Evolutionary conservation across 495 filamentous ascomycete genomes (phyloP), one percentile per base, ranked within the genome.

Genomic region (Friedmanniomyces simplex): DNA sequence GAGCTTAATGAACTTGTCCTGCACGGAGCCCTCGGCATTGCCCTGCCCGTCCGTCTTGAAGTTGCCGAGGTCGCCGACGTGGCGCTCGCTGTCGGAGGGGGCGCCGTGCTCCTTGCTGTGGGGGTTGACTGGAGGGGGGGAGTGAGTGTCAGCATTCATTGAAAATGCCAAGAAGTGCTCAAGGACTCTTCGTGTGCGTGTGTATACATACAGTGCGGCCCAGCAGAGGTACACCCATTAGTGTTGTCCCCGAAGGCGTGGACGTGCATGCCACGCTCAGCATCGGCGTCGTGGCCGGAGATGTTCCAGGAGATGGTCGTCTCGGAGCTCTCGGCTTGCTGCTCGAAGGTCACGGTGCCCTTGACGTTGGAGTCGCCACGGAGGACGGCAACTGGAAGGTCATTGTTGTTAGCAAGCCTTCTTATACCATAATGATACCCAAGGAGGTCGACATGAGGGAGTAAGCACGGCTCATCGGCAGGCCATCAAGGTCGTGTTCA

Each of bases 221-320:
- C 93, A 52, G 93, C 93, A 58, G 86, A 91, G 56, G 93, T 97
- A 84, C 93, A 98, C 72, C 94, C 93, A 75, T 97, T 98, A 79
- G 94, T 96, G 81, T 96, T 97, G 82, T 96, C 93, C 73, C 94
- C 93, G 69, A 95, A 98, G 76, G 93, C 86, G 78, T 97, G 93
- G 68, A 97, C 84, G 79, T 97, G 94, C 79, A 96, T 85, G 73
- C 86, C 93, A 77, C 94, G 89, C 84, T 91, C 81, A 67, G 93
- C 91, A 67, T 94, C 96, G 75, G 91, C 68, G 69, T 96, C 91
- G 75, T 95, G 75, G 78, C 91, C 90, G 62, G 80, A 81, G 76
- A 97, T 91, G 75, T 97, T 82, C 82, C 87, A 97, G 64, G 85
- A 79, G 75, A 97, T 79, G 72, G 80, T 95, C 67, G 93, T 97